Evolutionary conservation across 345 rosid species (phyloP).

Genomic region (Heritiera fomes): DNA sequence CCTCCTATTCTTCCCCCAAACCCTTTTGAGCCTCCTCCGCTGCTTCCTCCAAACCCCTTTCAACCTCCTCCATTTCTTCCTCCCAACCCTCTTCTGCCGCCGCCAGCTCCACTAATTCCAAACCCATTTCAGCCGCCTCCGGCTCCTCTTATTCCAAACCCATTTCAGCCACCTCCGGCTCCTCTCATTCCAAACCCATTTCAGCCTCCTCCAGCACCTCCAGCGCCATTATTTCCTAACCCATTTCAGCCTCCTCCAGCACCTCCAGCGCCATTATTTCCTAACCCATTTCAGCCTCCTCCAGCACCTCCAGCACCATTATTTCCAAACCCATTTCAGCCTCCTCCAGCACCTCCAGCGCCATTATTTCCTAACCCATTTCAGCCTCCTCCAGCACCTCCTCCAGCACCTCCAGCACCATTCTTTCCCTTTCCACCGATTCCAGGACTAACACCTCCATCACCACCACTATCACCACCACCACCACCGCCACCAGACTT

Average conservation of each 20-base stretch:
- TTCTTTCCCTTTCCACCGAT: conserved; percentile 26
- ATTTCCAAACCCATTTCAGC: neutral
- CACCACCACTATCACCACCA: conserved; percentile 47
- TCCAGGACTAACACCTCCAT: conserved; percentile 38
- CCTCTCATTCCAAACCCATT: conserved; percentile 43
- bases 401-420: neutral
- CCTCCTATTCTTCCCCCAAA: conserved; percentile 31
- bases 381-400: conserved; percentile 29
- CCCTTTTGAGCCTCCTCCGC: conserved; percentile 30
- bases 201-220: conserved; percentile 35
- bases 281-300: conserved; percentile 21
- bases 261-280: neutral
- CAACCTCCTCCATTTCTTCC: conserved; percentile 25
- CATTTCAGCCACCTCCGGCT: conserved; percentile 37
- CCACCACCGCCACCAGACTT: neutral
- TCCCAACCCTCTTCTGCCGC: conserved; percentile 10
- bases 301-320: conserved; percentile 20
- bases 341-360: too few relatives aligned
- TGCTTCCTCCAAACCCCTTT: conserved; percentile 5
- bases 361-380: neutral
- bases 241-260: too few relatives aligned
- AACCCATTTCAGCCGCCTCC: conserved; percentile 20
- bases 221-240: neutral
- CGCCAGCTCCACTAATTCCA: conserved; percentile 24
- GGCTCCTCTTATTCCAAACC: conserved; percentile 40